Percentiles rank a stretch among this genome's conserved stretches.
Evolutionary conservation across 345 rosid species (phyloP).

Genomic region (Carallia brachiata): DNA sequence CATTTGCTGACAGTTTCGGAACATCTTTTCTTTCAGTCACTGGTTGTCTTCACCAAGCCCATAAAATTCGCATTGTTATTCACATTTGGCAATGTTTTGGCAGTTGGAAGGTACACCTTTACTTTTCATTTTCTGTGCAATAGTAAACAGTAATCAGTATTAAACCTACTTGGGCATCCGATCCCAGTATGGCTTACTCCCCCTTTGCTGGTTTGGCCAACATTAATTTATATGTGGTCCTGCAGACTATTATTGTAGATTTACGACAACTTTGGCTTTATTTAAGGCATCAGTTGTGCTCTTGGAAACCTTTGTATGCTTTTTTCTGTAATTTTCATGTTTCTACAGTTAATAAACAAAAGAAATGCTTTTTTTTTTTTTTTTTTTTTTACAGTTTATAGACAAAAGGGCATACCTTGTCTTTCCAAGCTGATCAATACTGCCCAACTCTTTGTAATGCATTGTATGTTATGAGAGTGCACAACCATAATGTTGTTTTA

Average conservation of each 20-base stretch:
- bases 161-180: background rate
- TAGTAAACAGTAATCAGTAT: background rate
- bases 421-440: background rate
- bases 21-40: constrained; percentile 52
- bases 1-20: constrained; percentile 3
- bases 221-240: background rate
- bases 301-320: too few species aligned
- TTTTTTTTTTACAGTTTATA: too few species aligned
- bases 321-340: too few species aligned
- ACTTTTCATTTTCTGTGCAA: background rate
- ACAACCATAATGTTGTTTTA: too few species aligned
- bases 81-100: constrained; percentile 83
- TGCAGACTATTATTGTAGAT: background rate
- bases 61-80: constrained; percentile 86
- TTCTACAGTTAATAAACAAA: too few species aligned
- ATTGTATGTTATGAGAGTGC: background rate
- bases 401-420: background rate
- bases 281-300: background rate
- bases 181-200: background rate
- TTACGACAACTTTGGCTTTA: background rate
- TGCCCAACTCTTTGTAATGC: background rate
- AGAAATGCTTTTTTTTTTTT: too few species aligned
- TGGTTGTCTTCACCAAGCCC: constrained; percentile 74
- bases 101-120: constrained; percentile 74
- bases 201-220: constrained; percentile 4